A percentile compares a stretch with the other conserved stretches of the same genome.
Conservation (phyloP, 371 early-diverging fungal genomes). For the Funneliformis caledonium region DNA sequence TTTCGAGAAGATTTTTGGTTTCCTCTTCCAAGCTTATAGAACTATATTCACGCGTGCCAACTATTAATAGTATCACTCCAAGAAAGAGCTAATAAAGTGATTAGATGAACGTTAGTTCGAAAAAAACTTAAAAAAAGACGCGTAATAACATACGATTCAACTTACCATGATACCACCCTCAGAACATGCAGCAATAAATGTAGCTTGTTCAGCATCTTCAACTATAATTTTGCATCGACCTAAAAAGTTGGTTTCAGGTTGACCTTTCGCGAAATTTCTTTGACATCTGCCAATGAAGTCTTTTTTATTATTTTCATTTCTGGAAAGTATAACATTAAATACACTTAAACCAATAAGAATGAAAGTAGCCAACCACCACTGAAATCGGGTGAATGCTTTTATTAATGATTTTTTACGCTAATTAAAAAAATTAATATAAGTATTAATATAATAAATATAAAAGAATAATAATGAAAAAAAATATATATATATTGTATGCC, state of each 20-base stretch:
- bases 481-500: not conserved
- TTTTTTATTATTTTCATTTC: not conserved
- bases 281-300: not conserved
- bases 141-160: not conserved
- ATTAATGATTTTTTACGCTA: conserved; percentile 30
- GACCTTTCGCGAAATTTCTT: not conserved
- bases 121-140: not conserved
- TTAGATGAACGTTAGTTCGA: not conserved
- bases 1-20: conserved; percentile 16
- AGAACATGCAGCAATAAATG: not conserved
- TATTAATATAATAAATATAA: not conserved
- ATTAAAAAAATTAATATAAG: not conserved
- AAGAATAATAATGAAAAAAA: too few relatives aligned
- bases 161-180: conserved; percentile 15
- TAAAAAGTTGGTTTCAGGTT: not conserved
- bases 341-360: conserved; percentile 3
- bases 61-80: conserved; percentile 17
- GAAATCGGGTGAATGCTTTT: not conserved
- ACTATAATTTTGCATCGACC: not conserved
- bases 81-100: not conserved
- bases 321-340: not conserved
- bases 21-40: conserved; percentile 31
- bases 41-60: conserved; percentile 15
- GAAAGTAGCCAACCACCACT: conserved; percentile 12
- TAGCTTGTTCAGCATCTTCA: not conserved